These are phyloP conservation scores for Cladophialophora carrionii DNA, from an alignment of 2,329 filamentous ascomycete species.

Conservation along the genomic window DNA sequence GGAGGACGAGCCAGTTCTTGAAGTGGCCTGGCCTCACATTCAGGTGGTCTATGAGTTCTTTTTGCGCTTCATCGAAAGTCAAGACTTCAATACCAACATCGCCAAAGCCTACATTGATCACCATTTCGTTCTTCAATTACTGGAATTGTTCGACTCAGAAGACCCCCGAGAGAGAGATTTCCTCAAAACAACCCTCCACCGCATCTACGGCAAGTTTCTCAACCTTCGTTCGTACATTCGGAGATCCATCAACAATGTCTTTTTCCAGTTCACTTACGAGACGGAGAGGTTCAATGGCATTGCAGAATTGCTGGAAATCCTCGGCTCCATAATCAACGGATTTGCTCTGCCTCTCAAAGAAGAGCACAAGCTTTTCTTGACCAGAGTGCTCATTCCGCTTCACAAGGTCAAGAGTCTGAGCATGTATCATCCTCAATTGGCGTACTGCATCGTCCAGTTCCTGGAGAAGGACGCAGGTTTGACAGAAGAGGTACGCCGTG, in stretches of 20 bases:
- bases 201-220: constrained; percentile 98
- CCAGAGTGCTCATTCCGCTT: constrained; percentile 84
- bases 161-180: constrained; percentile 96
- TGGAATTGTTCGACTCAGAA: constrained; percentile 98
- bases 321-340: constrained; percentile 98
- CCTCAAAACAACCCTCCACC: constrained; percentile 93
- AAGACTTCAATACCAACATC: constrained; percentile 99
- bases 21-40: constrained; percentile 98
- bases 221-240: constrained; percentile 97
- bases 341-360: constrained; percentile 96
- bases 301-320: constrained; percentile 91
- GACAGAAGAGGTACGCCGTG: constrained; percentile 79
- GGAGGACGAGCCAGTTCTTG: constrained; percentile 95
- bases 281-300: constrained; percentile 99
- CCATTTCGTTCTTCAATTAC: constrained; percentile 87
- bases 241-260: constrained; percentile 99
- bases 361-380: constrained; percentile 97
- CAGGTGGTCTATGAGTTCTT: constrained; percentile 99
- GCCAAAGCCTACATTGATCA: constrained; percentile 99
- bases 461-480: constrained; percentile 95
- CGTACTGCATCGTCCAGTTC: constrained; percentile 99
- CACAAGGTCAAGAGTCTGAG: constrained; percentile 99
- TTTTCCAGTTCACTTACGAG: constrained; percentile 99
- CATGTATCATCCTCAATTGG: constrained; percentile 99
- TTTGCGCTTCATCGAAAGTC: constrained; percentile 96